Evolutionary conservation across 2,329 filamentous ascomycete genomes (phyloP).

Genomic region (Ophiosphaerella herpotricha): DNA sequence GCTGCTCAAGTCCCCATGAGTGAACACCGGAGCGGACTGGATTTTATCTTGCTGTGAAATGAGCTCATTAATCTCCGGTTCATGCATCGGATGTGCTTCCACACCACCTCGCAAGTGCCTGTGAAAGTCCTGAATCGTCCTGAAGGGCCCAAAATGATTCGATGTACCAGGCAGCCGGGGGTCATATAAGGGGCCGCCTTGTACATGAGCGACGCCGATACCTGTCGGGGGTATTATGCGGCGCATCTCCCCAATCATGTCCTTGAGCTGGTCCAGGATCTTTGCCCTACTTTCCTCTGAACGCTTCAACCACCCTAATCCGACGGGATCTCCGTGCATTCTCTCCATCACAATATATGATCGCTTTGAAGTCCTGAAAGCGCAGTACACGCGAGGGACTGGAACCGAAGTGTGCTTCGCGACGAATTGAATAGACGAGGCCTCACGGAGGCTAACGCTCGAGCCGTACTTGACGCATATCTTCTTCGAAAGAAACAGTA

Average conservation of each 20-base stretch:
- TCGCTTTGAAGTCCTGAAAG: slow-evolving; percentile 44
- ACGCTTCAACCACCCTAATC: slow-evolving; percentile 17
- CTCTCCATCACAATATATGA: slow-evolving; percentile 56
- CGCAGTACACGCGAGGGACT: slow-evolving; percentile 52
- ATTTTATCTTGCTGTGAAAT: slow-evolving; percentile 19
- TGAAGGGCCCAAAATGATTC: slow-evolving; percentile 40
- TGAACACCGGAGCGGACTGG: slow-evolving; percentile 50
- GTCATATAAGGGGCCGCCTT: slow-evolving; percentile 31
- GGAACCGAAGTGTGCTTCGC: slow-evolving; percentile 50
- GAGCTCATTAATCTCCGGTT: slow-evolving; percentile 17
- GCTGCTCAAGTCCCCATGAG: slow-evolving; percentile 57
- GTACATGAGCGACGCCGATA: slow-evolving; percentile 16
- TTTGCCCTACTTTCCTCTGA: slow-evolving; percentile 13
- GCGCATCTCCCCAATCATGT: slow-evolving; percentile 22
- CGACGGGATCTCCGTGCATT: slow-evolving; percentile 37
- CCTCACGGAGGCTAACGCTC: slow-evolving; percentile 2
- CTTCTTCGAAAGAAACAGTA: slow-evolving; percentile 5
- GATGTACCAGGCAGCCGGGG: slow-evolving; percentile 22
- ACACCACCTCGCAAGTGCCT: slow-evolving; percentile 39
- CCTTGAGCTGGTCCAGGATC: slow-evolving; percentile 21
- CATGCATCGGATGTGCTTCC: slow-evolving; percentile 3
- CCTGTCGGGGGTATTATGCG: slow-evolving; percentile 10
- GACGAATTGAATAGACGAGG: slow-evolving; percentile 48
- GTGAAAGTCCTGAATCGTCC: slow-evolving; percentile 45
- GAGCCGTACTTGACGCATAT: slow-evolving; percentile 8